Percentiles rank a stretch among this genome's conserved stretches.
Evolutionary conservation across 495 filamentous ascomycete species (phyloP).

Genomic region (Aspergillus incahuasiensis): DNA sequence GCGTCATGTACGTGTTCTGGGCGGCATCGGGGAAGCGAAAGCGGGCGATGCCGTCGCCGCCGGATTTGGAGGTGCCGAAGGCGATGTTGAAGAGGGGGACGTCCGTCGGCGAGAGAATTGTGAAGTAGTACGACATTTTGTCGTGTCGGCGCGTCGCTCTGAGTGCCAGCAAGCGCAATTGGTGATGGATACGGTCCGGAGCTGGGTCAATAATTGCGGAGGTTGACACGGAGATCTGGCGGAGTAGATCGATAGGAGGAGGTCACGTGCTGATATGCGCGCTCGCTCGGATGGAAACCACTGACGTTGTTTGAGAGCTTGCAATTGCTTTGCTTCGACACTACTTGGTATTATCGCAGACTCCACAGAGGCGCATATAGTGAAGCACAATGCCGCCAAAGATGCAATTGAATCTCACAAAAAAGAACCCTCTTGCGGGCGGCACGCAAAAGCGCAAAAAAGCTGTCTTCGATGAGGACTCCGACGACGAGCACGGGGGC

Average conservation of each 20-base stretch:
- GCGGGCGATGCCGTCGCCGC: slow-evolving; percentile 84
- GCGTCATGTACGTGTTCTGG: slow-evolving; percentile 88
- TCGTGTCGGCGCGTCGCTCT: background rate
- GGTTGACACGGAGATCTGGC: background rate
- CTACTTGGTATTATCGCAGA: background rate
- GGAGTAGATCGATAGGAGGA: background rate
- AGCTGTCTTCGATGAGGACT: slow-evolving; percentile 46
- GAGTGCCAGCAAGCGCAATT: background rate
- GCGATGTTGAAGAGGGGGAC: slow-evolving; percentile 93
- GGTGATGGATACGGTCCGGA: background rate
- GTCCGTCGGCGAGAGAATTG: slow-evolving; percentile 88
- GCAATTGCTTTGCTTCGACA: background rate
- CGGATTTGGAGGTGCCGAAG: slow-evolving; percentile 91
- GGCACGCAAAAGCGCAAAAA: slow-evolving; percentile 44
- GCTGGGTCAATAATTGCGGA: background rate
- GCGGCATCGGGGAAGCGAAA: slow-evolving; percentile 75
- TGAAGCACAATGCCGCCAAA: slow-evolving; percentile 32
- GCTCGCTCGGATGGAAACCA: background rate
- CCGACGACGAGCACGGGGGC: slow-evolving; percentile 27
- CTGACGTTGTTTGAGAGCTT: background rate
- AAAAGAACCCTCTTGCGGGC: slow-evolving; percentile 1
- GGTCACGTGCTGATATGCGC: background rate
- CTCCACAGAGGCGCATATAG: background rate
- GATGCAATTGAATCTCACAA: slow-evolving; percentile 54
- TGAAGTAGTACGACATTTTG: slow-evolving; percentile 93